Evolutionary conservation across 2,329 filamentous ascomycete species (phyloP), one percentile per base, ranked within the genome.

Genomic region (Malbranchea zuffiana): DNA sequence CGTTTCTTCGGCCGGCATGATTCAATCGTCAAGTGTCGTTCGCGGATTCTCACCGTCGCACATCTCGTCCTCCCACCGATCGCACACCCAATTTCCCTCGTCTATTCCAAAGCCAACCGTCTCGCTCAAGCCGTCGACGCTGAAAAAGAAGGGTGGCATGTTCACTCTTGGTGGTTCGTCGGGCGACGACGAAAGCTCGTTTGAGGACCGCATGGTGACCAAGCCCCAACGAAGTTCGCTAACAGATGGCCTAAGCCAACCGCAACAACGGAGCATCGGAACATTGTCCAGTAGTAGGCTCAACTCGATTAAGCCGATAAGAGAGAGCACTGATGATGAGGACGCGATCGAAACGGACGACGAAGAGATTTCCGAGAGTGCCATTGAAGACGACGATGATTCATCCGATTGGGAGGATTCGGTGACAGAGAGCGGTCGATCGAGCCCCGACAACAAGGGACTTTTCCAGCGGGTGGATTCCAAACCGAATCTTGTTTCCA

Each of bases 391-490:
- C 45, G 73, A 75, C 28, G 75, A 80, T 40, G 75, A 74, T 40
- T 37, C 40, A 24, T 65, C 67, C 12, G 69, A 73, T 39, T 74
- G 71, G 70, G 71, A 72, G 48, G 69, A 75, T 47, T 84, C 80
- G 0, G 75, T 82, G 15, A 82, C 82, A 44, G 83, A 92, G 49
- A 90, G 82, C 54, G 82, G 79, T 40, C 81, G 82, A 48, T 83
- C 83, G 1, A 92, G 83, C 55, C 71, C 86, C 35, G 82, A 90
- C 44, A 81, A 90, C 43, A 78, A 75, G 52, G 72, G 75, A 13
- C 69, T 85, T 50, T 98, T 98, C 71, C 78, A 87, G 59, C 81
- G 90, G 6, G 86, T 96, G 32, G 84, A 94, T 57, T 95, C 87
- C 26, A 78, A 78, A 57, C 76, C 79, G 5, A 84, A 94, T 53